A percentile compares a stretch with the other conserved stretches of the same genome.
These are phyloP conservation scores for Paecilomyces sp. DNA, from an alignment of 2,329 filamentous ascomycete genomes.

Conservation along the genomic window DNA sequence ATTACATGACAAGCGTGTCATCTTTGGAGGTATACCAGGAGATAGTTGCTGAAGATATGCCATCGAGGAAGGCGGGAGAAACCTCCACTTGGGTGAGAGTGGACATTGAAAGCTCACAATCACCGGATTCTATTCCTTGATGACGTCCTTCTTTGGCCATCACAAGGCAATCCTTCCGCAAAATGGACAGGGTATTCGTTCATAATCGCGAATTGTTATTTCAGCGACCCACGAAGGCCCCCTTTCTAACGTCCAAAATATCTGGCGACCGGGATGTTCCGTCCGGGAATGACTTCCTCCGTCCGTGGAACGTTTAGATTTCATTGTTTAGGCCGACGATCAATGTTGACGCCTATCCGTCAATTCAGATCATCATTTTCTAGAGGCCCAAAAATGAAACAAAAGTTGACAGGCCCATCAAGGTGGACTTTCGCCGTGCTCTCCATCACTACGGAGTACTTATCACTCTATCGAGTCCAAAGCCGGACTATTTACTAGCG, in stretches of 20 bases:
- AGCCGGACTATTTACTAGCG: not conserved
- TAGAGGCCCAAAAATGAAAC: not conserved
- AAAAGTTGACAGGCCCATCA: not conserved
- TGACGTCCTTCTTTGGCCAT: not conserved
- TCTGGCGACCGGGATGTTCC: not conserved
- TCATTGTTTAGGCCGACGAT: not conserved
- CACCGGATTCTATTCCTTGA: not conserved
- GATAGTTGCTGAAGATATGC: not conserved
- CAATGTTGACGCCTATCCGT: not conserved
- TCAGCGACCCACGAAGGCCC: not conserved
- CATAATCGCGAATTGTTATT: not conserved
- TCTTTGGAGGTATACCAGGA: not conserved
- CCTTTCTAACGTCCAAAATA: not conserved
- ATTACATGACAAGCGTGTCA: not conserved
- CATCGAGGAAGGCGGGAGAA: not conserved
- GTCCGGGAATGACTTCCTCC: not conserved
- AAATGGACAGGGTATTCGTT: not conserved
- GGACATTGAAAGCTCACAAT: not conserved
- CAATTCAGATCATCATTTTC: not conserved
- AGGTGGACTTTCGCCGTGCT: not conserved
- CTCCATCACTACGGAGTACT: not conserved
- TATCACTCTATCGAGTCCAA: not conserved
- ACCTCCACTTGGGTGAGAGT: not conserved
- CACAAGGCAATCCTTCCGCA: not conserved
- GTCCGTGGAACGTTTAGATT: not conserved